A percentile compares a stretch with the other conserved stretches of the same genome.
These are phyloP conservation scores for Fusarium succisae DNA, from an alignment of 2,329 filamentous ascomycete species.

Conservation along the genomic window DNA sequence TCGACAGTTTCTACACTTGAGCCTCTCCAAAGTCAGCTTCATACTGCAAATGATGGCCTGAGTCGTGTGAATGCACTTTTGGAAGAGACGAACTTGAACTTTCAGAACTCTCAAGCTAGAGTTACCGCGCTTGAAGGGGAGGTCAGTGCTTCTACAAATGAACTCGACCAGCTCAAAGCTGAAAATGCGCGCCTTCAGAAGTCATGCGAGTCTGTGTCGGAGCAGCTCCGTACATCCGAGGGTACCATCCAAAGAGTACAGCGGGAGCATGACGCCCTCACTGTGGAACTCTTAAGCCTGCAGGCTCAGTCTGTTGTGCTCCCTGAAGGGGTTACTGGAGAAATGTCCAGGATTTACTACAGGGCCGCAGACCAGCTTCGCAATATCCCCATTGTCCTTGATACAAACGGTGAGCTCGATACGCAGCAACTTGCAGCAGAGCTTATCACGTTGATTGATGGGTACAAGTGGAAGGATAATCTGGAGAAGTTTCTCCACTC, in stretches of 20 bases:
- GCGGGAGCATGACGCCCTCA: neutral
- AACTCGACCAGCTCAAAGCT: neutral
- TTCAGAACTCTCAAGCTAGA: neutral
- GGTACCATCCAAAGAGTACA: neutral
- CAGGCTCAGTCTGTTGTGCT: neutral
- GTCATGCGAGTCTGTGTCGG: neutral
- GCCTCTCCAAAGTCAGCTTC: neutral
- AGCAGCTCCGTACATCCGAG: neutral
- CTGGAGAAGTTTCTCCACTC: neutral
- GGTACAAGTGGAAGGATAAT: neutral
- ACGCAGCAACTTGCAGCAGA: neutral
- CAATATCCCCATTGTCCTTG: neutral
- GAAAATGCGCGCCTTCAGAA: neutral
- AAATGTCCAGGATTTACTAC: neutral
- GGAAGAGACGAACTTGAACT: neutral
- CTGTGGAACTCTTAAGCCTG: neutral
- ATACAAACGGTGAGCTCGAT: neutral
- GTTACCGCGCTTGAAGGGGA: neutral
- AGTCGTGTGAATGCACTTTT: neutral
- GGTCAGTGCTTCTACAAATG: neutral
- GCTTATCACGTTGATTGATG: neutral
- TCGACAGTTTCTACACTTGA: neutral
- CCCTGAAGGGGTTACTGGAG: neutral
- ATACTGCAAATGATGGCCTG: neutral
- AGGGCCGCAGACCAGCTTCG: neutral